Base-by-base conservation (phyloP, 208 protist species). In the Trypanosoma vivax region DNA sequence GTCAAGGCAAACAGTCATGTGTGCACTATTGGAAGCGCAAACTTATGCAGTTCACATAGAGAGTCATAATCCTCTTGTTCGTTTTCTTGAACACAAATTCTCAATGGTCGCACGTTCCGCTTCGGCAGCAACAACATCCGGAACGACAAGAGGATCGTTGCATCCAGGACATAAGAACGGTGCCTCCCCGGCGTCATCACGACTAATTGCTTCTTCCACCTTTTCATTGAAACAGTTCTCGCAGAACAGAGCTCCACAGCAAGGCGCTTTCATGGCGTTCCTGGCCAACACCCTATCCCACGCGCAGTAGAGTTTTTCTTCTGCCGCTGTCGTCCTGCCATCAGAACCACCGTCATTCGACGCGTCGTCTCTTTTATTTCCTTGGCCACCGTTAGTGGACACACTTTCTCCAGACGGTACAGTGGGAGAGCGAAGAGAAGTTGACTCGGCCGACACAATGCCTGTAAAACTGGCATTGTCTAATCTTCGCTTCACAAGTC, bases 401-500 rank as follows among this genome's bases (percentile, higher is more conserved):
- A 45, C 14, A 21, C 18, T 53, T 18, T 25, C 18, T 5, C 23
- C 33, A 30, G 38, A 13, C n/a, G n/a, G 13, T 10, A 42, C 25
- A 13, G 29, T 49, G 9, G 14, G 19, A 6, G 52, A 25, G 19
- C 41, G 35, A 1, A 16, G 31, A 25, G 39, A 3, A 43, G 45
- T 40, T 27, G 30, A 23, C 3, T 28, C 35, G 7, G 45, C 30
- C 1, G 61, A 52, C 1, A 70, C 65, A 21, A 87, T 70, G 10
- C 57, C 50, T 0, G 60, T 61, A 46, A 94, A 88, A 16, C 70
- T 78, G 5, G 71, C 60, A 9, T 72, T 63, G 47, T 90, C 82
- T 2, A 94, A 51, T 28, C 70, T 63, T 3, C 86, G 63, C 65
- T 89, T 90, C 50, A 94, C 86, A 14, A 89, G 45, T 2, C 79